A percentile compares a stretch with the other conserved stretches of the same genome.
Conservation (phyloP, 352 stramenopile genomes). For the Aphanomyces invadans region DNA sequence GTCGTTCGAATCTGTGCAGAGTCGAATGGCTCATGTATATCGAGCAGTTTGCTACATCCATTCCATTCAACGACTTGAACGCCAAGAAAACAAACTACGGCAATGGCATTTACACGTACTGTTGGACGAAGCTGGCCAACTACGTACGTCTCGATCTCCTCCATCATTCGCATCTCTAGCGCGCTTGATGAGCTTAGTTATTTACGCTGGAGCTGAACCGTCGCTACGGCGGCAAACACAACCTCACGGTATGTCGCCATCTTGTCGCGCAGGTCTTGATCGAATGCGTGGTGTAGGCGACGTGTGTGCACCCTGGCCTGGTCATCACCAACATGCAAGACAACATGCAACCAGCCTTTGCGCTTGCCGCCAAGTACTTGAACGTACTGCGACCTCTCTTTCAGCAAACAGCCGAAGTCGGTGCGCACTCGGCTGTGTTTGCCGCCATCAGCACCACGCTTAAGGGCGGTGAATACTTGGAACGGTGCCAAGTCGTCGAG, state of each 20-base stretch:
- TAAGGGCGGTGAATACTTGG: constrained; percentile 14
- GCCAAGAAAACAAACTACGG: constrained; percentile 10
- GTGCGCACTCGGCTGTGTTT: constrained; percentile 23
- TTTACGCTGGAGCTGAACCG: constrained; percentile 22
- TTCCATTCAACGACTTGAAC: constrained; percentile 23
- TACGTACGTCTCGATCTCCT: constrained; percentile 16
- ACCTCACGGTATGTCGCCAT: neutral
- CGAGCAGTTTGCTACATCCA: neutral
- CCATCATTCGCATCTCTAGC: neutral
- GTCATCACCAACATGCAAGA: constrained; percentile 24
- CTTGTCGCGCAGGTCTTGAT: neutral
- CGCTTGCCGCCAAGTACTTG: neutral
- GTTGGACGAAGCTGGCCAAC: constrained; percentile 19
- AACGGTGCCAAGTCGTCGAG: constrained; percentile 11
- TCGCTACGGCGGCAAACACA: constrained; percentile 9
- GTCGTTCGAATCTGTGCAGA: neutral
- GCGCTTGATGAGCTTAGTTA: neutral
- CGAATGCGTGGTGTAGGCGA: constrained; percentile 5
- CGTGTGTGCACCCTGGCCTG: constrained; percentile 16
- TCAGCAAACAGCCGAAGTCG: constrained; percentile 8
- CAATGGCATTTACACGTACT: constrained; percentile 9
- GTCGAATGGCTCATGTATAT: neutral
- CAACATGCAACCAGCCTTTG: constrained; percentile 21
- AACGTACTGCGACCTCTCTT: constrained; percentile 4
- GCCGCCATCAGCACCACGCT: constrained; percentile 5